A percentile compares a stretch with the other conserved stretches of the same genome.
phyloP scores from a whole-genome alignment of 2,329 filamentous ascomycete species.

The Septoria linicola region DNA sequence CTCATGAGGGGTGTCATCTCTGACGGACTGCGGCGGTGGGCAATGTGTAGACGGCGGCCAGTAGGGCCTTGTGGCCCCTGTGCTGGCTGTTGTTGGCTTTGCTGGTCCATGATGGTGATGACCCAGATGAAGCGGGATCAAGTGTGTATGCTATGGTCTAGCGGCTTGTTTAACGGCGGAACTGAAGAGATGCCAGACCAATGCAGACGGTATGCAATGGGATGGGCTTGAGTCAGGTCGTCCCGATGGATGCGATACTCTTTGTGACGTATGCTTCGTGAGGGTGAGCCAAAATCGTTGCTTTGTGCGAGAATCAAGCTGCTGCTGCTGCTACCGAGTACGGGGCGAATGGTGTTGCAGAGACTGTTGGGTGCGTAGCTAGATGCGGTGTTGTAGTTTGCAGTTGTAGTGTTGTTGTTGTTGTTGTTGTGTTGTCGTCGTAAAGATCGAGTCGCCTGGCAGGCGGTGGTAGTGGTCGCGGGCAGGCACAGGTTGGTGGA shows the following conservation, averaged over 20 bases:
- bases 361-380: conserved; percentile 16
- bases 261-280: conserved; percentile 31
- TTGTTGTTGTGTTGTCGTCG: conserved; percentile 3
- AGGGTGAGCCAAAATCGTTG: conserved; percentile 18
- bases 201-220: conserved; percentile 6
- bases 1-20: conserved; percentile 97
- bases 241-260: conserved; percentile 18
- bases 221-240: conserved; percentile 13
- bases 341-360: conserved; percentile 13
- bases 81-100: conserved; percentile 54
- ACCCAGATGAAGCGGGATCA: background rate
- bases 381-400: conserved; percentile 2
- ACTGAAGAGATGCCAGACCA: conserved; percentile 10
- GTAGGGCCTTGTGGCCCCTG: conserved; percentile 62
- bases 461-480: conserved; percentile 10
- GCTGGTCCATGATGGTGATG: conserved; percentile 45
- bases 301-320: conserved; percentile 17
- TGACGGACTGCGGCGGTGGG: conserved; percentile 92
- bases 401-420: conserved; percentile 4
- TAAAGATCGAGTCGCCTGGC: conserved; percentile 15
- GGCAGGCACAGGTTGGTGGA: background rate
- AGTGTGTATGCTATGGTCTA: background rate
- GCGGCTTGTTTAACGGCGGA: background rate
- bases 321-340: conserved; percentile 8
- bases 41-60: conserved; percentile 92